Conservation (phyloP, 2,329 filamentous ascomycete species). For the Rutstroemia sp. region DNA sequence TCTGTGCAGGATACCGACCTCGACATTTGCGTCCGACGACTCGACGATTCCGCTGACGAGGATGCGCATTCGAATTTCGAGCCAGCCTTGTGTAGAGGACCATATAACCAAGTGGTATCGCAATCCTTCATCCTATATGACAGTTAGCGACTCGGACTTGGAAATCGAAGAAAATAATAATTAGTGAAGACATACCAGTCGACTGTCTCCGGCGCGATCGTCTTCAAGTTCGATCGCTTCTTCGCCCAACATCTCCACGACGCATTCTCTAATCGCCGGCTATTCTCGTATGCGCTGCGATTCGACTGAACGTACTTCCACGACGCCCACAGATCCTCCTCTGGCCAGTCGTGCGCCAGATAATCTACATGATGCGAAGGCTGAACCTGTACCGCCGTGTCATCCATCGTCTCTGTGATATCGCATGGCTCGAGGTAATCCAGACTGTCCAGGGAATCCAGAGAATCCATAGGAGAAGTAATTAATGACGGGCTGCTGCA, state of each 20-base stretch:
- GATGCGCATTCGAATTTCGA: not conserved
- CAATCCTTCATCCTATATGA: conserved; percentile 80
- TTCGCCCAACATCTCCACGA: conserved; percentile 98
- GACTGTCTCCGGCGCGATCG: conserved; percentile 81
- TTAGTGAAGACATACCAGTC: conserved; percentile 65
- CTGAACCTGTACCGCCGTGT: conserved; percentile 45
- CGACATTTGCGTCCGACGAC: conserved; percentile 22
- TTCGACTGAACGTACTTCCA: conserved; percentile 90
- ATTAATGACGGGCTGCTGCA: conserved; percentile 51
- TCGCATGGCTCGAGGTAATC: not conserved
- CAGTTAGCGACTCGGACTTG: conserved; percentile 23
- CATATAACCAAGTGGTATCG: conserved; percentile 96
- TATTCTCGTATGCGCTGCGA: conserved; percentile 70
- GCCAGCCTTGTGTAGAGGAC: conserved; percentile 64
- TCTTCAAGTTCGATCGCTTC: conserved; percentile 77
- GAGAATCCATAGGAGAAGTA: conserved; percentile 35
- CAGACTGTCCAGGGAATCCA: conserved; percentile 26
- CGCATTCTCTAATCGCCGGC: conserved; percentile 82
- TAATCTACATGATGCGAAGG: conserved; percentile 87
- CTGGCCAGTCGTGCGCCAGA: conserved; percentile 87
- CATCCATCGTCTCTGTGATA: conserved; percentile 36
- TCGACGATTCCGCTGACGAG: conserved; percentile 40
- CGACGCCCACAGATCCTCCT: conserved; percentile 96
- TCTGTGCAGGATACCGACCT: conserved; percentile 24
- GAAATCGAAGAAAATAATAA: not conserved